Evolutionary conservation across 169 alveolate species (phyloP).

Genomic region (Cryptosporidium canis): DNA sequence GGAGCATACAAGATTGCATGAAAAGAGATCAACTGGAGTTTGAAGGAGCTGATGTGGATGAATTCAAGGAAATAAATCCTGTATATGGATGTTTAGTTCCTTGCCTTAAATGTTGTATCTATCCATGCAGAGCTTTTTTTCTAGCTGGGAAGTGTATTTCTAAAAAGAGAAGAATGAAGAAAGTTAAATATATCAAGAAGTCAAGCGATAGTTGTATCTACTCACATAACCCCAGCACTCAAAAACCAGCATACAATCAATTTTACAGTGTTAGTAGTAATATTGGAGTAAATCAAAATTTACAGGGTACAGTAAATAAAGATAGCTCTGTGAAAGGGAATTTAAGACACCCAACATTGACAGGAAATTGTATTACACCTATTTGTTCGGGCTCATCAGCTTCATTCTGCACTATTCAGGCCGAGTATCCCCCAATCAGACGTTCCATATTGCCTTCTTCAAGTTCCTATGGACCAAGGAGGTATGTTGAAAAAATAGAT

Average conservation of each 20-base stretch:
- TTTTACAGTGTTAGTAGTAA: constrained; percentile 60
- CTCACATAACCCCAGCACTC: background rate
- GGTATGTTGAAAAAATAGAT: constrained; percentile 60
- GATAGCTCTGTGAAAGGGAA: constrained; percentile 17
- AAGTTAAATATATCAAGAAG: background rate
- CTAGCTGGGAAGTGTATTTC: constrained; percentile 43
- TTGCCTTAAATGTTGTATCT: constrained; percentile 54
- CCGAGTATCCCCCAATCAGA: constrained; percentile 56
- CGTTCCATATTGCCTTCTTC: constrained; percentile 71
- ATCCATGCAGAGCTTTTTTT: constrained; percentile 67
- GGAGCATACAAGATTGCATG: background rate
- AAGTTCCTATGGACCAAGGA: constrained; percentile 73
- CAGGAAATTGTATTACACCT: constrained; percentile 63
- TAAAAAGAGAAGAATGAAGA: constrained; percentile 46
- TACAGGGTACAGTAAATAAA: constrained; percentile 1
- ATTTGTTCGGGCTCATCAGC: constrained; percentile 63
- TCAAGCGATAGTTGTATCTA: background rate
- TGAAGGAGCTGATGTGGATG: background rate
- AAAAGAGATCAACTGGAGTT: constrained; percentile 8
- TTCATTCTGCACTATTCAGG: constrained; percentile 64
- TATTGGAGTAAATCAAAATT: constrained; percentile 8
- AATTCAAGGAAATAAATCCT: constrained; percentile 53
- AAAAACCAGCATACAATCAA: constrained; percentile 53
- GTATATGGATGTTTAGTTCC: constrained; percentile 67
- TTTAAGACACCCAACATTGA: constrained; percentile 38